phyloP scores from a whole-genome alignment of 2,329 filamentous ascomycete species.

The Dactylonectria estremocensis region DNA sequence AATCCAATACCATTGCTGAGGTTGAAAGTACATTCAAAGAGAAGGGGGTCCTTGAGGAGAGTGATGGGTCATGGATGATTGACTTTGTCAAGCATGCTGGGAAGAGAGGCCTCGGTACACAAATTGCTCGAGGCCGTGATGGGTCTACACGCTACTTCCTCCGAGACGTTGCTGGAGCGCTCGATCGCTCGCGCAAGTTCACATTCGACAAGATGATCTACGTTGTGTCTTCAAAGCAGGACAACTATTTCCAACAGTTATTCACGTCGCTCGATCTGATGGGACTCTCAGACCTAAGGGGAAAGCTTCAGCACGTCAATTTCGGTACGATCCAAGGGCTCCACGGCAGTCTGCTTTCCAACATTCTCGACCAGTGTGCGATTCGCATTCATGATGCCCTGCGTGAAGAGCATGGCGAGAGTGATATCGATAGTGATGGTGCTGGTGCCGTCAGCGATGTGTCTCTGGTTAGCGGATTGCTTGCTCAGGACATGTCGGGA shows the following conservation, averaged over 20 bases:
- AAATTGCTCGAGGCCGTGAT: slow-evolving; percentile 73
- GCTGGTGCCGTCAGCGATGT: slow-evolving; percentile 9
- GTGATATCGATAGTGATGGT: not conserved
- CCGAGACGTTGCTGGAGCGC: slow-evolving; percentile 78
- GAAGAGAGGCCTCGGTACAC: slow-evolving; percentile 76
- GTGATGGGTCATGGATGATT: slow-evolving; percentile 77
- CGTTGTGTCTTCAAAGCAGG: slow-evolving; percentile 79
- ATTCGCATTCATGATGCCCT: slow-evolving; percentile 11
- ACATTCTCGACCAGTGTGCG: slow-evolving; percentile 22
- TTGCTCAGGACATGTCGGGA: slow-evolving; percentile 40
- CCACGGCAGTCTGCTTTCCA: slow-evolving; percentile 25
- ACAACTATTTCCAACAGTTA: slow-evolving; percentile 73
- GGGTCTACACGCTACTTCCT: slow-evolving; percentile 68
- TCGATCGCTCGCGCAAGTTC: slow-evolving; percentile 71
- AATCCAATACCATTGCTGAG: slow-evolving; percentile 66
- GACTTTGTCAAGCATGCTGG: slow-evolving; percentile 81
- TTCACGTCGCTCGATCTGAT: slow-evolving; percentile 52
- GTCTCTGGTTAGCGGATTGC: slow-evolving; percentile 23
- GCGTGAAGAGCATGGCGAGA: slow-evolving; percentile 10
- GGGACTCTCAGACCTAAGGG: slow-evolving; percentile 48
- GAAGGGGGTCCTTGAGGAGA: slow-evolving; percentile 72
- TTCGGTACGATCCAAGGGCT: slow-evolving; percentile 68
- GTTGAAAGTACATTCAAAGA: slow-evolving; percentile 72
- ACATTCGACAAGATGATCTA: slow-evolving; percentile 85
- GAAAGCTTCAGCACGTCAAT: slow-evolving; percentile 55